phyloP scores from a whole-genome alignment of 345 rosid genomes.

The Gossypioides kirkii region DNA sequence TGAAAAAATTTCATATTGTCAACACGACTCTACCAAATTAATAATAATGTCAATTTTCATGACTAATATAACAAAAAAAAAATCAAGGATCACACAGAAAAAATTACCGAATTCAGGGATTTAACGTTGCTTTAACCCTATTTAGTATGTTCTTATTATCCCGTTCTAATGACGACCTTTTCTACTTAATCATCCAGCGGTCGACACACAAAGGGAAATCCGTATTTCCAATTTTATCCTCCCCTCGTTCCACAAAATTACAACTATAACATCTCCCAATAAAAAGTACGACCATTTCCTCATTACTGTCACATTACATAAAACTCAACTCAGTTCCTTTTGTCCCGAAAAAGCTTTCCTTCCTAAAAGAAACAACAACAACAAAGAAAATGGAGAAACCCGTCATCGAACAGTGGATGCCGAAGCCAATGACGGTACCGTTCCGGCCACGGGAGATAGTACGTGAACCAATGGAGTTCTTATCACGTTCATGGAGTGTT shows the following conservation, averaged over 20 bases:
- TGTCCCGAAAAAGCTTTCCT: not conserved
- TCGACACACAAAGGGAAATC: not conserved
- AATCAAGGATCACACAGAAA: no score
- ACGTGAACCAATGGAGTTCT: conserved; percentile 87
- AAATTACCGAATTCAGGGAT: no score
- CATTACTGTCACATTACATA: not conserved
- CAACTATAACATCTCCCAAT: not conserved
- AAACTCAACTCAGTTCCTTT: not conserved
- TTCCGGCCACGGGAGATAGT: conserved; percentile 88
- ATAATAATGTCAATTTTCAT: no score
- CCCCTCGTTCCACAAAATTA: not conserved
- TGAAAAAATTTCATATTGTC: no score
- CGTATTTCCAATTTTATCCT: not conserved
- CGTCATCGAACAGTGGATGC: conserved; percentile 50
- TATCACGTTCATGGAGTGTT: conserved; percentile 91
- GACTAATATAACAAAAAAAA: no score
- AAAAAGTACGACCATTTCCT: not conserved
- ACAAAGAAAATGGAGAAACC: conserved; percentile 43
- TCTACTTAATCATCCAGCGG: not conserved
- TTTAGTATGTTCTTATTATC: no score
- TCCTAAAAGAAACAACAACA: not conserved
- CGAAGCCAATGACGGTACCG: conserved; percentile 37
- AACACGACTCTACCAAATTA: no score
- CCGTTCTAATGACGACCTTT: no score
- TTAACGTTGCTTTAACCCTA: no score